These are phyloP conservation scores for Blastomyces gilchristii DNA, from an alignment of 2,329 filamentous ascomycete species.

Conservation along the genomic window DNA sequence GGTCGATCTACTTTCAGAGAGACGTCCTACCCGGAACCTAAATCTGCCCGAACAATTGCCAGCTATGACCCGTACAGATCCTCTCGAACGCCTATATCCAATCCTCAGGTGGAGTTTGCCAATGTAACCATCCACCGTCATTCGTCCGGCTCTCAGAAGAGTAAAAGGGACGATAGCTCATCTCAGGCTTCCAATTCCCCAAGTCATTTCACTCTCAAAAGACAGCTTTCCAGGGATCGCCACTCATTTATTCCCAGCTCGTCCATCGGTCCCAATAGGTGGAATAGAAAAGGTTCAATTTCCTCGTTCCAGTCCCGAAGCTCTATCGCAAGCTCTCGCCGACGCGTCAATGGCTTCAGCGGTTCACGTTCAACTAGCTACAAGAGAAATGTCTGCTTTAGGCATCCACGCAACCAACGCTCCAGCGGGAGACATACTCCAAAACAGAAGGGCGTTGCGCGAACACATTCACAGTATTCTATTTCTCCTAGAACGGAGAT, in stretches of 20 bases:
- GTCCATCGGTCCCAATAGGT: conserved; percentile 22
- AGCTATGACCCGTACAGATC: conserved; percentile 82
- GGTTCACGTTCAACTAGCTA: conserved; percentile 41
- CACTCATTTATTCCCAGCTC: neutral
- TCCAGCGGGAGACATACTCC: conserved; percentile 24
- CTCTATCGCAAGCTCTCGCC: conserved; percentile 40
- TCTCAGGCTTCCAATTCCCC: neutral
- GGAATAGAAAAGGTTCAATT: conserved; percentile 26
- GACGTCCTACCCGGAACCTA: conserved; percentile 40
- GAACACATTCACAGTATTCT: conserved; percentile 19
- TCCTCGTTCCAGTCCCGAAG: conserved; percentile 37
- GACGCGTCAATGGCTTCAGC: conserved; percentile 25
- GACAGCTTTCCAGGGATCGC: neutral
- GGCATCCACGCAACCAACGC: conserved; percentile 39
- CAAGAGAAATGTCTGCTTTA: conserved; percentile 55
- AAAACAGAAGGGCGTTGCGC: conserved; percentile 18
- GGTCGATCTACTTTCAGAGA: conserved; percentile 42
- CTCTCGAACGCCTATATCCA: conserved; percentile 45
- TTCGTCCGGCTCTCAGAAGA: conserved; percentile 9
- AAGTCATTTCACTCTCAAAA: neutral
- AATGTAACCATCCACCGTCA: conserved; percentile 59
- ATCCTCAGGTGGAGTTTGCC: conserved; percentile 49
- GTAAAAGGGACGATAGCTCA: neutral
- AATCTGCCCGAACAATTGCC: conserved; percentile 37
- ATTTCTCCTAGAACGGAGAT: conserved; percentile 12